Conservation (phyloP, 2,329 filamentous ascomycete species). For the Aureobasidium sp. region DNA sequence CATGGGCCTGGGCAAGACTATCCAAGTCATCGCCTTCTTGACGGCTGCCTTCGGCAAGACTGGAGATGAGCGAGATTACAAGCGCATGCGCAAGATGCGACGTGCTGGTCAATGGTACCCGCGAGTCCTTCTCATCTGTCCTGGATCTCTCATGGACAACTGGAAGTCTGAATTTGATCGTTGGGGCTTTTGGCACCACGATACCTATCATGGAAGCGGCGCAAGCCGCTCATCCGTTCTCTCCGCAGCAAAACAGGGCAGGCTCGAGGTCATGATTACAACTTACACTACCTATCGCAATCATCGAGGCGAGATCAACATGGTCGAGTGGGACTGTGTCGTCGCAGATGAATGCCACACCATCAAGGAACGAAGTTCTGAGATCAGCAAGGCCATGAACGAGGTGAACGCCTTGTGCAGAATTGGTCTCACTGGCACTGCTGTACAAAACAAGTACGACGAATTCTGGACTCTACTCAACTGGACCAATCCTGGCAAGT, state of each 20-base stretch:
- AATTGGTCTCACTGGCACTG: conserved; percentile 88
- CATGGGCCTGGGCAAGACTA: conserved; percentile 95
- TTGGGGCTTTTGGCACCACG: conserved; percentile 95
- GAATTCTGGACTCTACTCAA: conserved; percentile 94
- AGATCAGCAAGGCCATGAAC: conserved; percentile 79
- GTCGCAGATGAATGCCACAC: conserved; percentile 90
- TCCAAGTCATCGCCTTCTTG: conserved; percentile 90
- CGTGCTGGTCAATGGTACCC: conserved; percentile 70
- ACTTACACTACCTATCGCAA: conserved; percentile 84
- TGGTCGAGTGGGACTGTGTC: conserved; percentile 85
- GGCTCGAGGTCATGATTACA: conserved; percentile 85
- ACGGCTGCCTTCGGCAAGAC: conserved; percentile 92
- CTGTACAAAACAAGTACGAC: conserved; percentile 96
- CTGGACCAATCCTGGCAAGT: conserved; percentile 81
- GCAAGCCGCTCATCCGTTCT: conserved; percentile 49
- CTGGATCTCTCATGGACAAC: conserved; percentile 79
- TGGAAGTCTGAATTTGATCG: conserved; percentile 80
- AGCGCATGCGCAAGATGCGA: conserved; percentile 81
- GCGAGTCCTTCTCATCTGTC: conserved; percentile 76
- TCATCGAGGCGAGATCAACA: conserved; percentile 71
- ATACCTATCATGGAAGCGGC: conserved; percentile 65
- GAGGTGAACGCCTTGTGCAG: conserved; percentile 85
- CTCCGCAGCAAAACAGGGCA: conserved; percentile 61
- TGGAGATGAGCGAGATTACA: conserved; percentile 75
- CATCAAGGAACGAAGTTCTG: conserved; percentile 72